Conservation (phyloP, 1,139 yeast genomes). For the Magnusiomyces ingens region DNA sequence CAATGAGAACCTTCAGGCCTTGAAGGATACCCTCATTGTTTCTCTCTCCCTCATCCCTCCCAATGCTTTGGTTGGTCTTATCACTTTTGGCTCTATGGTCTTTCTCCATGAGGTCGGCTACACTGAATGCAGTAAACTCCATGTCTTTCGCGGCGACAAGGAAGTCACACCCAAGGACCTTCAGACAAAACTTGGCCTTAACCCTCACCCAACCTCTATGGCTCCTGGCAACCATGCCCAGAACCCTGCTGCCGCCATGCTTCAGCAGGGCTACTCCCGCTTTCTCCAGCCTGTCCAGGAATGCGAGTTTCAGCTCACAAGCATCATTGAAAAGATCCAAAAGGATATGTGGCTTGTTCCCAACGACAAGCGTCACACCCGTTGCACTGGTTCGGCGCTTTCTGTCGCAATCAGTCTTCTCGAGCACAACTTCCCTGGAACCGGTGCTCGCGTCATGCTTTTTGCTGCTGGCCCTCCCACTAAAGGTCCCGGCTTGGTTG, state of each 20-base stretch:
- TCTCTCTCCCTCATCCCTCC: slow-evolving; percentile 84
- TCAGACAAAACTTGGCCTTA: slow-evolving; percentile 62
- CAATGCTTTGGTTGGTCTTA: slow-evolving; percentile 83
- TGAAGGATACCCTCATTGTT: slow-evolving; percentile 79
- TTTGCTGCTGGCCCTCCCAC: slow-evolving; percentile 97
- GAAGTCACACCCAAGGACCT: slow-evolving; percentile 75
- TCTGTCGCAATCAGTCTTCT: slow-evolving; percentile 76
- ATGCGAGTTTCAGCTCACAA: slow-evolving; percentile 80
- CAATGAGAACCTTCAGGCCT: slow-evolving; percentile 80
- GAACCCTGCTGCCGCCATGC: slow-evolving; percentile 5
- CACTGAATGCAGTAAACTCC: slow-evolving; percentile 68
- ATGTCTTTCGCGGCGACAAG: slow-evolving; percentile 88
- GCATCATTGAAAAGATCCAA: slow-evolving; percentile 69
- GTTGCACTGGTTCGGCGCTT: slow-evolving; percentile 92
- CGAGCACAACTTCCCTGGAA: slow-evolving; percentile 81
- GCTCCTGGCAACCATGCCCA: slow-evolving; percentile 6
- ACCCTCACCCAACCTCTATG: slow-evolving; percentile 25
- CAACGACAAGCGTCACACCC: slow-evolving; percentile 77
- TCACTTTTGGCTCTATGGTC: slow-evolving; percentile 92
- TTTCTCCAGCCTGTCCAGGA: slow-evolving; percentile 82
- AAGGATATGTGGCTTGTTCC: slow-evolving; percentile 92
- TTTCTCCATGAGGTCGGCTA: slow-evolving; percentile 90
- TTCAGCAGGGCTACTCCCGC: slow-evolving; percentile 48
- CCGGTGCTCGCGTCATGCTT: slow-evolving; percentile 84
- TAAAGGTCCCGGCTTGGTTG: slow-evolving; percentile 90